phyloP scores from a whole-genome alignment of 2,329 filamentous ascomycete genomes.

The Aspergillus pseudonomiae region DNA sequence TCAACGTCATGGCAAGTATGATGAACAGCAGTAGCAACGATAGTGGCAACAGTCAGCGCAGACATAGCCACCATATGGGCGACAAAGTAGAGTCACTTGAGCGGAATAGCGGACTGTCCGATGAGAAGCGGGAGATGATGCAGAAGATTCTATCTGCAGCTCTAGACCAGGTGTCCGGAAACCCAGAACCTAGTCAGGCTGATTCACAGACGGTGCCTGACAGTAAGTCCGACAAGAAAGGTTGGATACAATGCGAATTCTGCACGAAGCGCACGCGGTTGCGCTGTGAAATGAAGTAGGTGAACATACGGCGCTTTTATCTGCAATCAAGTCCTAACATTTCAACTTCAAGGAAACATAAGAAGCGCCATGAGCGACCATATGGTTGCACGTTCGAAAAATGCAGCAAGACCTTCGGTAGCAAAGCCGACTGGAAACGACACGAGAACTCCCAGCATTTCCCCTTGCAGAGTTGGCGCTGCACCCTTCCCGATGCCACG shows the following conservation, averaged over 20 bases:
- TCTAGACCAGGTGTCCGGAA: slow-evolving; percentile 28
- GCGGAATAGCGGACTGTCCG: slow-evolving; percentile 28
- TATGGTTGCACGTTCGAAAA: slow-evolving; percentile 76
- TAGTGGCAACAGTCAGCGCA: slow-evolving; percentile 22
- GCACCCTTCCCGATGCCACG: slow-evolving; percentile 49
- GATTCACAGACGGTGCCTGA: slow-evolving; percentile 5
- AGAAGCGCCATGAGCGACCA: slow-evolving; percentile 77
- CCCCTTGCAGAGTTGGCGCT: slow-evolving; percentile 72
- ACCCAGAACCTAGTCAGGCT: slow-evolving; percentile 7
- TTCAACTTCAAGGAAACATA: slow-evolving; percentile 68
- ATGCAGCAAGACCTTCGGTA: slow-evolving; percentile 79
- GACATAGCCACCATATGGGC: slow-evolving; percentile 24
- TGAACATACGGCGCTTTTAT: neutral
- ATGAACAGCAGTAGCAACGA: slow-evolving; percentile 22
- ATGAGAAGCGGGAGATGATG: slow-evolving; percentile 35
- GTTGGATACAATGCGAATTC: slow-evolving; percentile 34
- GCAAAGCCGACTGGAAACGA: slow-evolving; percentile 91
- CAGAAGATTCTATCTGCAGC: slow-evolving; percentile 36
- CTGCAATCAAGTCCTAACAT: neutral
- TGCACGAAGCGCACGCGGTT: slow-evolving; percentile 36
- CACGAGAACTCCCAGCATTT: slow-evolving; percentile 83
- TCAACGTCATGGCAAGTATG: slow-evolving; percentile 38
- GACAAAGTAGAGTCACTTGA: slow-evolving; percentile 24
- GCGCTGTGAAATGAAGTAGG: slow-evolving; percentile 43
- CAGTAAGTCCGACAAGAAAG: slow-evolving; percentile 25